Percentiles rank a stretch among this genome's conserved stretches.
Evolutionary conservation across 129 eudicot species (phyloP).

Genomic region (Escallonia herrerae): DNA sequence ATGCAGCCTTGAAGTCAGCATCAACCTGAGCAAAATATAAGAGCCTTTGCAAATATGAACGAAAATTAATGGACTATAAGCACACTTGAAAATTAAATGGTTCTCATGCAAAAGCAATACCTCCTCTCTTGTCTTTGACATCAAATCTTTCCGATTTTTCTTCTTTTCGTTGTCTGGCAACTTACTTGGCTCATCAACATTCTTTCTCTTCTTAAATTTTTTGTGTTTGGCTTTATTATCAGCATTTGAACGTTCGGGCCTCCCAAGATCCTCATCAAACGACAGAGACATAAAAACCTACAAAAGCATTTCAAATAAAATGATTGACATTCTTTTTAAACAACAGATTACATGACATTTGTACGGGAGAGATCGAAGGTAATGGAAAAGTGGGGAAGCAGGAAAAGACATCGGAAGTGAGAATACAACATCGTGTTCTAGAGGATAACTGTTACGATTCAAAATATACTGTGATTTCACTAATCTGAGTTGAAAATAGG

Average conservation of each 20-base stretch:
- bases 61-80: background rate
- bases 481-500: too few relatives aligned
- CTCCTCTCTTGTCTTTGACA: conserved; percentile 81
- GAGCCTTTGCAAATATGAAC: background rate
- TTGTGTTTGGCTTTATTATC: conserved; percentile 44
- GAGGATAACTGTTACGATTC: too few relatives aligned
- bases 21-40: conserved; percentile 44
- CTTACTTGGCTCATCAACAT: conserved; percentile 36
- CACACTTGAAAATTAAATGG: too few relatives aligned
- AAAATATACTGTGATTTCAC: too few relatives aligned
- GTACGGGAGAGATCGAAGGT: too few relatives aligned
- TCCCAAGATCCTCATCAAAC: conserved; percentile 87
- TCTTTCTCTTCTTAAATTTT: conserved; percentile 55
- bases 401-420: too few relatives aligned
- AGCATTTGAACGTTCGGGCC: conserved; percentile 31
- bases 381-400: too few relatives aligned
- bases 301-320: background rate
- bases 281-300: conserved; percentile 71
- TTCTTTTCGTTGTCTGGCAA: conserved; percentile 47
- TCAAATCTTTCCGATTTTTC: conserved; percentile 54
- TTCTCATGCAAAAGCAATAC: conserved; percentile 21
- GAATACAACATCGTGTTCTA: too few relatives aligned
- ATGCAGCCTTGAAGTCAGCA: conserved; percentile 85
- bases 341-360: too few relatives aligned
- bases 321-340: background rate